Evolutionary conservation across 2,329 filamentous ascomycete species (phyloP).

Genomic region (Neofusicoccum sp.): DNA sequence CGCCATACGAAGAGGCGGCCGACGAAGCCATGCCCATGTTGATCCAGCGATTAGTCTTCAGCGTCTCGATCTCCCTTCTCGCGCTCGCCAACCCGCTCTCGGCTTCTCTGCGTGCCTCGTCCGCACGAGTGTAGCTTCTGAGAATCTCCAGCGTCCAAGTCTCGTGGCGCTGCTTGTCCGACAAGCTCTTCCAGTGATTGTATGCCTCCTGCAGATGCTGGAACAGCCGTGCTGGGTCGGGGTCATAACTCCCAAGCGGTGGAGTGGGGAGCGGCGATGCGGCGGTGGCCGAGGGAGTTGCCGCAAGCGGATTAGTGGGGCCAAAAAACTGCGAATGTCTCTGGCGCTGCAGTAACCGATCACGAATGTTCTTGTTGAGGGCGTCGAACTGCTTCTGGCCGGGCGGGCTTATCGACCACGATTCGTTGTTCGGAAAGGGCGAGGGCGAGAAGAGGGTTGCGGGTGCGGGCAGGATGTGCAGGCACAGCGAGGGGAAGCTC

Average conservation of each 20-base stretch:
- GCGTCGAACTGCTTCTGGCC: conserved; percentile 71
- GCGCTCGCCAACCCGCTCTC: conserved; percentile 40
- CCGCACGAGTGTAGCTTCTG: conserved; percentile 43
- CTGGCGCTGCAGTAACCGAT: conserved; percentile 55
- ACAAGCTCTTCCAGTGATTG: conserved; percentile 69
- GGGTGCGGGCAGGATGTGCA: conserved; percentile 77
- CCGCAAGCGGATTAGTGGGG: conserved; percentile 29
- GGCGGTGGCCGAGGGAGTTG: conserved; percentile 38
- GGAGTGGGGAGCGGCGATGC: conserved; percentile 38
- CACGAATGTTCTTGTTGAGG: conserved; percentile 63
- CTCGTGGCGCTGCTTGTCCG: conserved; percentile 45
- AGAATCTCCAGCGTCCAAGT: conserved; percentile 49
- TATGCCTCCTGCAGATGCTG: conserved; percentile 77
- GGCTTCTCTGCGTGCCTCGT: conserved; percentile 37
- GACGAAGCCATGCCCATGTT: conserved; percentile 22
- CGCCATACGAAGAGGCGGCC: conserved; percentile 19
- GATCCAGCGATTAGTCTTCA: conserved; percentile 34
- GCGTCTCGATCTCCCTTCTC: conserved; percentile 42
- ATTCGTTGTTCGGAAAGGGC: conserved; percentile 72
- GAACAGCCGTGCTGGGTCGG: conserved; percentile 67
- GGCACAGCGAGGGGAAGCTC: conserved; percentile 80
- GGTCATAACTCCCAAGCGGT: conserved; percentile 41
- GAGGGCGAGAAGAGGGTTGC: conserved; percentile 79
- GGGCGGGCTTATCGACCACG: conserved; percentile 78
- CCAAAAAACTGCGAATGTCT: conserved; percentile 24